Evolutionary conservation across 495 filamentous ascomycete species (phyloP).

Genomic region (Daldinia vernicosa): DNA sequence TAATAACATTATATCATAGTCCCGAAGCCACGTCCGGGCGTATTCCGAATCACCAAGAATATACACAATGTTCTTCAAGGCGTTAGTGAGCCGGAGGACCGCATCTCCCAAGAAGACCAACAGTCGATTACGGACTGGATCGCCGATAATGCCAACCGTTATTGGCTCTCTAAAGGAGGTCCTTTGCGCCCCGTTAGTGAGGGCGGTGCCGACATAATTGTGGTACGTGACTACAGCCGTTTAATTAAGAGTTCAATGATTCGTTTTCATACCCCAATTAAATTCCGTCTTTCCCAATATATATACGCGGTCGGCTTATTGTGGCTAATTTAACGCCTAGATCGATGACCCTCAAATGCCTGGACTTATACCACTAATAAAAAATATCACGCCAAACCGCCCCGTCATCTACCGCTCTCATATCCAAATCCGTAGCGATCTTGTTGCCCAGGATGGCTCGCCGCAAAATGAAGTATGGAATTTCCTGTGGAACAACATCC

Average conservation of each 20-base stretch:
- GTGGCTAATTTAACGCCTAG: constrained; percentile 40
- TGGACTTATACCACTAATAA: constrained; percentile 78
- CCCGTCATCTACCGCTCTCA: constrained; percentile 85
- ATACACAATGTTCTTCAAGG: constrained; percentile 95
- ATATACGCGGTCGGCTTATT: no score
- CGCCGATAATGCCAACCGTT: constrained; percentile 76
- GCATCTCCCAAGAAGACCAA: constrained; percentile 68
- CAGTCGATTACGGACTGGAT: constrained; percentile 75
- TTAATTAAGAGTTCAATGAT: background rate
- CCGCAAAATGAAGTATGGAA: constrained; percentile 81
- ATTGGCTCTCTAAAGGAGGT: constrained; percentile 76
- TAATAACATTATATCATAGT: constrained; percentile 65
- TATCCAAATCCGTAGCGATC: constrained; percentile 84
- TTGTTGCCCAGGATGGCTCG: constrained; percentile 66
- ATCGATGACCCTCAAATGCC: constrained; percentile 93
- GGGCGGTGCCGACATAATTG: constrained; percentile 81
- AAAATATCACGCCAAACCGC: constrained; percentile 72
- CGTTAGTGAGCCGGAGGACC: constrained; percentile 69
- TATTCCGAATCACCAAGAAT: constrained; percentile 89
- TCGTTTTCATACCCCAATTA: background rate
- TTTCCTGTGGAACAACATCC: constrained; percentile 78
- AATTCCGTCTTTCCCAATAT: no score
- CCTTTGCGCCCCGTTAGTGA: constrained; percentile 71
- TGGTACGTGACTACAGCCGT: constrained; percentile 58
- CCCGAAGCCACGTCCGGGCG: constrained; percentile 82